Base-by-base conservation (phyloP, 805 yeast genomes). In the Ogataea polymorpha region DNA sequence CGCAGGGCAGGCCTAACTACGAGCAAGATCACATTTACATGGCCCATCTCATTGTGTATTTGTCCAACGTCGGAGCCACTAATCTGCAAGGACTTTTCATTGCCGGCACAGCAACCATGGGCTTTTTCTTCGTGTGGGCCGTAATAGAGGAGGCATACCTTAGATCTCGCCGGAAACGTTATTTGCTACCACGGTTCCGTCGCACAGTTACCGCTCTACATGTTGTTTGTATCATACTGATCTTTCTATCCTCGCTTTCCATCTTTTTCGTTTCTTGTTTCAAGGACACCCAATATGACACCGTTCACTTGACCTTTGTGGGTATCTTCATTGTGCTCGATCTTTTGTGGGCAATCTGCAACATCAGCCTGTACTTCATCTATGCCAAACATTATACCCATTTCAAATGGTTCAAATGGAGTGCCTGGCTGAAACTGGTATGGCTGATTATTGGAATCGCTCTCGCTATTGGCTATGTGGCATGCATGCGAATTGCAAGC, bases 41-140 rank as follows among this genome's bases (percentile, higher is more conserved):
- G 27, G 46, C 40, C 2, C 50, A 48, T 28, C 49, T 43, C 32
- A 59, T 61, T 38, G 81, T 87, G 2, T 91, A 84, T 63, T 77
- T 91, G 36, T 84, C 95, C 3, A 86, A 90, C 55, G 76, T 90
- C 37, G 96, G 91, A 3, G 96, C 97, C 8, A 85, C 96, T 8
- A 81, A 80, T 51, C 66, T 88, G 36, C 85, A 89, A 59, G 95
- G 96, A 1, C 63, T 90, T 15, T 91, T 91, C 62, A 87, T 90
- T 27, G 66, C 83, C 13, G 82, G 95, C 53, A 70, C 86, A 2
- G 86, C 82, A 0, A 71, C 80, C 58, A 96, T 88, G 65, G 95
- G 89, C 11, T 65, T 86, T 4, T 79, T 86, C 51, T 86, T 78
- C 49, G 77, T 79, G 26, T 69, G 86, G 26, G 72, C 89, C 1